Evolutionary conservation across 306 rosid genomes (phyloP).

Genomic region (Trifolium fragiferum): DNA sequence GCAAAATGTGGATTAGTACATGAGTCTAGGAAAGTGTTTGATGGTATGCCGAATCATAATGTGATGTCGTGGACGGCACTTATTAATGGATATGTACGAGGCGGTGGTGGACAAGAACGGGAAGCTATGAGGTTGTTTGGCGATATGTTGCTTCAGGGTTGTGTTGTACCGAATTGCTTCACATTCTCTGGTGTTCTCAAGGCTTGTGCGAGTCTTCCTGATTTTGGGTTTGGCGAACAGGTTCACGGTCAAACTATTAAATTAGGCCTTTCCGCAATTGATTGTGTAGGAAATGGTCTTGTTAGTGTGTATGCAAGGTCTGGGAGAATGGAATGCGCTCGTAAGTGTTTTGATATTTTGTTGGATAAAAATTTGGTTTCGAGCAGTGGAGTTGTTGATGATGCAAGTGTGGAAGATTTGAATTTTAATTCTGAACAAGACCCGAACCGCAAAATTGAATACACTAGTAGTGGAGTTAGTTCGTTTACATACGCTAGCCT

Average conservation of each 20-base stretch:
- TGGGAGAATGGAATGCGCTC: slow-evolving; percentile 62
- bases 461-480: slow-evolving; percentile 49
- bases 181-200: slow-evolving; percentile 59
- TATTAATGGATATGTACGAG: slow-evolving; percentile 53
- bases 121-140: slow-evolving; percentile 54
- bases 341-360: slow-evolving; percentile 54
- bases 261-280: slow-evolving; percentile 47
- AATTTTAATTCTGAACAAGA: slow-evolving; percentile 45
- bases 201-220: slow-evolving; percentile 62
- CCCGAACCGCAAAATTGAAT: slow-evolving; percentile 44
- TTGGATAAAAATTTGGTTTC: slow-evolving; percentile 62
- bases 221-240: slow-evolving; percentile 50
- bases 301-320: slow-evolving; percentile 65
- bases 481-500: slow-evolving; percentile 67
- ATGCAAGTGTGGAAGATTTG: slow-evolving; percentile 43
- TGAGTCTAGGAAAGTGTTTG: slow-evolving; percentile 51
- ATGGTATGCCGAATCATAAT: slow-evolving; percentile 51
- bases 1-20: slow-evolving; percentile 58
- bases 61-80: slow-evolving; percentile 75
- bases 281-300: slow-evolving; percentile 67
- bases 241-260: slow-evolving; percentile 56
- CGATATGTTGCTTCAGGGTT: slow-evolving; percentile 51
- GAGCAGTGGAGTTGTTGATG: slow-evolving; percentile 41
- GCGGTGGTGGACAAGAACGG: slow-evolving; percentile 47
- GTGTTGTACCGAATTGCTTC: slow-evolving; percentile 61